A percentile compares a stretch with the other conserved stretches of the same genome.
These are phyloP conservation scores for Prosopis cineraria DNA, from an alignment of 306 rosid genomes.

Conservation along the genomic window DNA sequence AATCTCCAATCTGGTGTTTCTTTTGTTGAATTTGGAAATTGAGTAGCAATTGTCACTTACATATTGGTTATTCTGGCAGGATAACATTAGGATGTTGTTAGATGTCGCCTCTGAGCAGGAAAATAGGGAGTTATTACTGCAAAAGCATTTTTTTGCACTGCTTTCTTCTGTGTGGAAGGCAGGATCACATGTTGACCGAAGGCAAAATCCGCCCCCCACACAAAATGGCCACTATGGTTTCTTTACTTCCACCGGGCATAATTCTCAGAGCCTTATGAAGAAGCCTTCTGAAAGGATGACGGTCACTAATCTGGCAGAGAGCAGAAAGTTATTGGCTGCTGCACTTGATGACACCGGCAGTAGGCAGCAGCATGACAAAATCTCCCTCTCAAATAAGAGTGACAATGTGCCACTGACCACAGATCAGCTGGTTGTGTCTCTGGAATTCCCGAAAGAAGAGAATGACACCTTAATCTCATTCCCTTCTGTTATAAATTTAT, in stretches of 20 bases:
- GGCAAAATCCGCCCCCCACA: conserved; percentile 45
- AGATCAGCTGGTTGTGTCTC: conserved; percentile 61
- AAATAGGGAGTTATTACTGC: conserved; percentile 77
- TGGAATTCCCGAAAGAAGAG: conserved; percentile 60
- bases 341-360: conserved; percentile 60
- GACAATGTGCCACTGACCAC: conserved; percentile 38
- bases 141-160: conserved; percentile 85
- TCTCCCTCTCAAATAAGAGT: conserved; percentile 41
- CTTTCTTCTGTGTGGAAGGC: conserved; percentile 81
- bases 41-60: conserved; percentile 1
- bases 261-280: conserved; percentile 51
- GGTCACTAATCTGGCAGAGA: conserved; percentile 53
- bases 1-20: background rate
- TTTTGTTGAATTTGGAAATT: background rate
- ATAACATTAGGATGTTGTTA: conserved; percentile 71
- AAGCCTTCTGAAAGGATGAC: conserved; percentile 58
- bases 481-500: conserved; percentile 67
- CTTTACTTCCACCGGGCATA: conserved; percentile 52
- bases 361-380: conserved; percentile 51
- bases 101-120: conserved; percentile 85
- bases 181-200: conserved; percentile 45
- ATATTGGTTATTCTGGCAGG: conserved; percentile 56
- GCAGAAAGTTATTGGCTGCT: conserved; percentile 62
- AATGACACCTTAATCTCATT: conserved; percentile 48
- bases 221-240: conserved; percentile 58